A percentile compares a stretch with the other conserved stretches of the same genome.
Evolutionary conservation across 495 filamentous ascomycete genomes (phyloP).

Genomic region (Trichoderma parareesei): DNA sequence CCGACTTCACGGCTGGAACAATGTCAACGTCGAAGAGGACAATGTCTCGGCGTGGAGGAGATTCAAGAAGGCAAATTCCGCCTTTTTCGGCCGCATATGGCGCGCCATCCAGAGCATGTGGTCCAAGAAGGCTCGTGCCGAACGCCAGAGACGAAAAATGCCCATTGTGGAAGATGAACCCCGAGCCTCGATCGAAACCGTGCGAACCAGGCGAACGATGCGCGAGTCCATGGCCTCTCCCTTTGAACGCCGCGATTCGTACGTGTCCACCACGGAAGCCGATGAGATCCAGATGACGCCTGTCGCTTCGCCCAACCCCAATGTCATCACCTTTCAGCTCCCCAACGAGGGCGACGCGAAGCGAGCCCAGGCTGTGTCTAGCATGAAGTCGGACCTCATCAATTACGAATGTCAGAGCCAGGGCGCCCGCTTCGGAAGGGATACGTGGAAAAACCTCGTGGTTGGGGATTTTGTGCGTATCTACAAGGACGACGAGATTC

Average conservation of each 20-base stretch:
- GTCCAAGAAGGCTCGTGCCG: slow-evolving; percentile 29
- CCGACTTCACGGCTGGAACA: slow-evolving; percentile 76
- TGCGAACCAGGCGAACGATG: slow-evolving; percentile 32
- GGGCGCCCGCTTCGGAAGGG: slow-evolving; percentile 73
- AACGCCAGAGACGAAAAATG: slow-evolving; percentile 12
- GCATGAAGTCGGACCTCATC: slow-evolving; percentile 39
- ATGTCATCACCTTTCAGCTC: slow-evolving; percentile 20
- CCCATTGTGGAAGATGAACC: slow-evolving; percentile 36
- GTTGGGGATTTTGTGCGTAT: slow-evolving; percentile 96
- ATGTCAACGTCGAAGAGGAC: slow-evolving; percentile 88
- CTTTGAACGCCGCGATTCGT: slow-evolving; percentile 51
- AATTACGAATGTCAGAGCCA: slow-evolving; percentile 34
- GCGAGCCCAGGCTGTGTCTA: slow-evolving; percentile 31
- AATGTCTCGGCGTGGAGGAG: slow-evolving; percentile 78
- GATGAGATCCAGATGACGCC: slow-evolving; percentile 89
- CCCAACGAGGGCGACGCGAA: slow-evolving; percentile 32
- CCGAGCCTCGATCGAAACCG: slow-evolving; percentile 61
- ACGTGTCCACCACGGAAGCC: slow-evolving; percentile 33
- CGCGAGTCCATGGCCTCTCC: slow-evolving; percentile 52
- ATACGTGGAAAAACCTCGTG: slow-evolving; percentile 91
- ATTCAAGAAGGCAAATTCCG: slow-evolving; percentile 82
- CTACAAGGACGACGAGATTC: slow-evolving; percentile 93
- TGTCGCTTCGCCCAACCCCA: slow-evolving; percentile 71
- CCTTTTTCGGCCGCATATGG: slow-evolving; percentile 51
- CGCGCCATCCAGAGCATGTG: slow-evolving; percentile 28